Conservation (phyloP, 805 yeast genomes). For the Suhomyces sp. region DNA sequence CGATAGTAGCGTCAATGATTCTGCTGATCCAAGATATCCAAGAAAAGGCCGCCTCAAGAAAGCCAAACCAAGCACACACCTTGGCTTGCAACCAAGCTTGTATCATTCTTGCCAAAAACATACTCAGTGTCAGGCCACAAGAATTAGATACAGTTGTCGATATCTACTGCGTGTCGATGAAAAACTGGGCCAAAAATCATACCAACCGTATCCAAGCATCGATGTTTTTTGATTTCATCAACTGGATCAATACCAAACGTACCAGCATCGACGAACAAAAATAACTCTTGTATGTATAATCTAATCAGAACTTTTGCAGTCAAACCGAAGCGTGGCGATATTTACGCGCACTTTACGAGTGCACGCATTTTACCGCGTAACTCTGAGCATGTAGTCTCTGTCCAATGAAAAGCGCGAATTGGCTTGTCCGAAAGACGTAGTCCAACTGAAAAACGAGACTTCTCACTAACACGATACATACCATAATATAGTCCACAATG, state of each 20-base stretch:
- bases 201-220: conserved; percentile 49
- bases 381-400: not conserved
- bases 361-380: not conserved
- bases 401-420: conserved; percentile 5
- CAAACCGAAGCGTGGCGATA: not conserved
- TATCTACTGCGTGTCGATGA: conserved; percentile 53
- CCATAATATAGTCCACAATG: conserved; percentile 20
- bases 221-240: conserved; percentile 72
- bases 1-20: conserved; percentile 11
- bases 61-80: conserved; percentile 48
- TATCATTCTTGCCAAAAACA: conserved; percentile 59
- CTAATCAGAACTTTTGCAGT: not conserved
- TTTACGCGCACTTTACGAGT: not conserved
- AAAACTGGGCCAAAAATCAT: conserved; percentile 55
- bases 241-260: conserved; percentile 67
- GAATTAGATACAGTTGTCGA: conserved; percentile 47
- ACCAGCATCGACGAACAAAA: not conserved
- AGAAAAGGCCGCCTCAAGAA: conserved; percentile 31
- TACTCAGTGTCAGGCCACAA: conserved; percentile 34
- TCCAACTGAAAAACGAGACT: conserved; percentile 5
- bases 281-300: not conserved
- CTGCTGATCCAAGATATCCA: conserved; percentile 43
- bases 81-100: conserved; percentile 65
- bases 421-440: conserved; percentile 2
- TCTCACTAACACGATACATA: not conserved